These are phyloP conservation scores for Candida mattraensis DNA, from an alignment of 805 yeast species.

Conservation along the genomic window DNA sequence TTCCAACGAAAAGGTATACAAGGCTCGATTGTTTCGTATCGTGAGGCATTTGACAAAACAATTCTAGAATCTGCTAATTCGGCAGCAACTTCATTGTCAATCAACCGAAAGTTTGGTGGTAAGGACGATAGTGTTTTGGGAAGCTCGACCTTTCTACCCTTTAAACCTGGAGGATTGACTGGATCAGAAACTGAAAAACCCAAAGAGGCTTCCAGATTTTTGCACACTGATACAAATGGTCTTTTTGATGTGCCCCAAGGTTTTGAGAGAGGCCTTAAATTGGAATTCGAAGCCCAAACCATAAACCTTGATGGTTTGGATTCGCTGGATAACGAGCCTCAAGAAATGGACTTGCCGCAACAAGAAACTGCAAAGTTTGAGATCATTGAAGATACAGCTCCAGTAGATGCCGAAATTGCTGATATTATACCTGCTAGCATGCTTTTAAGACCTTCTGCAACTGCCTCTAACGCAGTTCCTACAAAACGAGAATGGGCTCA, in stretches of 20 bases:
- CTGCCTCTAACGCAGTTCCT: conserved; percentile 8
- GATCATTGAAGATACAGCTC: conserved; percentile 15
- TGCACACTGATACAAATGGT: conserved; percentile 73
- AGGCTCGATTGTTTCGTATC: conserved; percentile 10
- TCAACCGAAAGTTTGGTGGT: conserved; percentile 65
- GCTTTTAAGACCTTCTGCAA: conserved; percentile 26
- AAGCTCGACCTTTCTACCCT: conserved; percentile 74
- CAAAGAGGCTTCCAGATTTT: conserved; percentile 36
- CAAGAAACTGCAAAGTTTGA: conserved; percentile 11
- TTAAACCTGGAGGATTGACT: conserved; percentile 82
- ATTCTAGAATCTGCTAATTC: conserved; percentile 46
- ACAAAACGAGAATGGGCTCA: conserved; percentile 83
- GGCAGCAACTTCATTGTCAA: conserved; percentile 69
- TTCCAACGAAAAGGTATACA: conserved; percentile 74
- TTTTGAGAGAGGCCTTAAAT: conserved; percentile 63
- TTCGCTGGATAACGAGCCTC: conserved; percentile 6
- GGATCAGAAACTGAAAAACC: conserved; percentile 6
- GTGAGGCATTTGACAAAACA: conserved; percentile 38
- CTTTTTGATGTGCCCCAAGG: conserved; percentile 85
- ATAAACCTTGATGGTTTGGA: conserved; percentile 14
- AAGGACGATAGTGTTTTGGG: conserved; percentile 68
- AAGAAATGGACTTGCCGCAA: conserved; percentile 10
- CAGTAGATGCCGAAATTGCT: conserved; percentile 28
- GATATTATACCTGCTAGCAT: conserved; percentile 30
- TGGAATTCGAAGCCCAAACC: conserved; percentile 15